Base-by-base conservation (phyloP, 2,329 filamentous ascomycete genomes). In the Geosmithia flava region DNA sequence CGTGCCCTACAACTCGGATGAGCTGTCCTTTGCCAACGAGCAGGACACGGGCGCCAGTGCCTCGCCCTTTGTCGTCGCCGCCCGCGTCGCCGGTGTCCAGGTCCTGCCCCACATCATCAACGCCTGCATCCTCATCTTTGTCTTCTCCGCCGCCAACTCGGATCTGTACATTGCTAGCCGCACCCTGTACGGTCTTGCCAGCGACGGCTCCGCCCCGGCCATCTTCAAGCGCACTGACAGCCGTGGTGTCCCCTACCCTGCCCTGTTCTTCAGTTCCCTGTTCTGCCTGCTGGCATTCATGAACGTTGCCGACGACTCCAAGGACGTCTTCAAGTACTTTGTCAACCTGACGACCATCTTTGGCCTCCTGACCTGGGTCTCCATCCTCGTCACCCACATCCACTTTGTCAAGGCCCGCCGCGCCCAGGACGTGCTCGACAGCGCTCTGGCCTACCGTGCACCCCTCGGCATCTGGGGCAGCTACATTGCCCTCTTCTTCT, bases 121-220 rank as follows among this genome's bases (percentile, higher is more conserved):
- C 64, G 85, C 68, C 30, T 85, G 81, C 57, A 87, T 89, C 54
- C 68, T 86, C 52, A 60, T 87, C 53, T 88, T 88, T 59, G 83
- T 87, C 55, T 86, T 89, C 65, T 84, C 80, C 13, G 85, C 85
- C 15, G 76, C 83, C 53, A 89, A 89, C 70, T 86, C 81, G 1
- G 84, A 88, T 66, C 68, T 88, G 20, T 89, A 88, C 72, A 87
- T 81, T 55, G 83, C 81, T 19, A 83, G 78, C 52, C 80, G 83
- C 48, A 87, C 81, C 7, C 72, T 88, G 48, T 85, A 86, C 62
- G 83, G 83, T 50, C 75, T 91, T 7, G 81, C 86, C 1, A 74
- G 78, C 7, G 81, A 87, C 57, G 79, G 81, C 40, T 78, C 85
- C 41, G 86, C 86, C 0, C 86, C 86, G 1, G 68, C 69, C 51